Percentiles rank a stretch among this genome's conserved stretches.
phyloP scores from a whole-genome alignment of 164 flowering plant species.

The Magnolia kwangsiensis region DNA sequence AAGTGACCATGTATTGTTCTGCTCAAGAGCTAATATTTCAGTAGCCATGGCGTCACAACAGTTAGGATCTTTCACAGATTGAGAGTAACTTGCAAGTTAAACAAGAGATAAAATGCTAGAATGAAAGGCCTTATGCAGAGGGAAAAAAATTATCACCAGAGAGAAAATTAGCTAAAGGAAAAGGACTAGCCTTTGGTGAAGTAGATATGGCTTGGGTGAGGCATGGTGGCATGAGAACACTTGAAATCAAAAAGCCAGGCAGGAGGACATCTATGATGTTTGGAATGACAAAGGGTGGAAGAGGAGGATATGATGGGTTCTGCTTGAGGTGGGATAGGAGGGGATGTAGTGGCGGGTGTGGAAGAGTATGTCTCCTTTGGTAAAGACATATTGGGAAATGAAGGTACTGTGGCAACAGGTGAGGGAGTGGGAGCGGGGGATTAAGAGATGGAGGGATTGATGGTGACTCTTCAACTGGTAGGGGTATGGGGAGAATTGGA shows the following conservation, averaged over 20 bases:
- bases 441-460: neutral
- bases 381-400: too few relatives aligned
- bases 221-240: neutral
- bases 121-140: neutral
- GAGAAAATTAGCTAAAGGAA: neutral
- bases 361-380: too few relatives aligned
- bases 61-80: neutral
- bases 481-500: neutral
- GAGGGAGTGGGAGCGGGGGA: neutral
- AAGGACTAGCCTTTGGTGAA: too few relatives aligned
- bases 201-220: too few relatives aligned
- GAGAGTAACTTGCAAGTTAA: neutral
- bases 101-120: neutral
- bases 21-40: constrained; percentile 1
- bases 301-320: neutral
- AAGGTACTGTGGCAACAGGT: neutral
- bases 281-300: neutral
- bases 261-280: neutral
- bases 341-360: too few relatives aligned
- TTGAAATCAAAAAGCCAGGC: neutral
- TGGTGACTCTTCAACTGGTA: neutral
- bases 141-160: neutral
- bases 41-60: constrained; percentile 4
- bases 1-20: neutral
- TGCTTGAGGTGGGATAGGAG: neutral